Evolutionary conservation across 1,284 basidiomycete species (phyloP).

Genomic region (Fomitopsis betulina): DNA sequence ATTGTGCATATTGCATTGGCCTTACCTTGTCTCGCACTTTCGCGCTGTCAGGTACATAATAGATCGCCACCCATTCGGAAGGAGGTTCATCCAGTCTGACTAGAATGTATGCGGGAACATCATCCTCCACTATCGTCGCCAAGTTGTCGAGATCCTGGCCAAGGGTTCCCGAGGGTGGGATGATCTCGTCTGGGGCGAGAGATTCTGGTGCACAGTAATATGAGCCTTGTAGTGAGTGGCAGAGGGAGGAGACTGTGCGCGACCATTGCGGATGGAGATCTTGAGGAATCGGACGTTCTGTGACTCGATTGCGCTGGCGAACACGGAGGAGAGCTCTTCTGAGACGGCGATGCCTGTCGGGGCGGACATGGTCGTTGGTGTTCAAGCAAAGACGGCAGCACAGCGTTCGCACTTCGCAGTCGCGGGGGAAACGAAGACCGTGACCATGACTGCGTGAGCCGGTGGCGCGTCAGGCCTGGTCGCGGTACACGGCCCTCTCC

Average conservation of each 20-base stretch:
- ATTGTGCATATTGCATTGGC: not conserved
- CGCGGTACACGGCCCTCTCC: not conserved
- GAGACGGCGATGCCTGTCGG: constrained; percentile 61
- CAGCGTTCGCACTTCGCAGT: not conserved
- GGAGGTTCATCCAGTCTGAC: constrained; percentile 55
- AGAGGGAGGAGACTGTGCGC: constrained; percentile 21
- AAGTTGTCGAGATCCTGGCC: constrained; percentile 56
- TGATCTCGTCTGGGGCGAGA: constrained; percentile 52
- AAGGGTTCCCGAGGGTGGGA: constrained; percentile 45
- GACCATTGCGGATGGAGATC: constrained; percentile 70
- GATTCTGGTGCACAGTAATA: constrained; percentile 44
- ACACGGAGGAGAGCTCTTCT: constrained; percentile 45
- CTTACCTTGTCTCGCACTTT: constrained; percentile 73
- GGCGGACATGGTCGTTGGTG: constrained; percentile 50
- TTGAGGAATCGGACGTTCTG: constrained; percentile 64
- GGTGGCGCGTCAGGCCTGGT: not conserved
- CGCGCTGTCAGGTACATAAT: constrained; percentile 73
- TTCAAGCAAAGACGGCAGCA: not conserved
- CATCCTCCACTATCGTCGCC: constrained; percentile 52
- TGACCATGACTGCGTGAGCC: not conserved
- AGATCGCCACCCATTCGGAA: constrained; percentile 65
- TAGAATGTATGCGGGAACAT: constrained; percentile 69
- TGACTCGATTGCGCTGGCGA: constrained; percentile 51
- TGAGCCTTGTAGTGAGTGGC: constrained; percentile 14
- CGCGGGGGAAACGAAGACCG: not conserved